Evolutionary conservation across 495 filamentous ascomycete species (phyloP).

Genomic region (Daldinia caldariorum): DNA sequence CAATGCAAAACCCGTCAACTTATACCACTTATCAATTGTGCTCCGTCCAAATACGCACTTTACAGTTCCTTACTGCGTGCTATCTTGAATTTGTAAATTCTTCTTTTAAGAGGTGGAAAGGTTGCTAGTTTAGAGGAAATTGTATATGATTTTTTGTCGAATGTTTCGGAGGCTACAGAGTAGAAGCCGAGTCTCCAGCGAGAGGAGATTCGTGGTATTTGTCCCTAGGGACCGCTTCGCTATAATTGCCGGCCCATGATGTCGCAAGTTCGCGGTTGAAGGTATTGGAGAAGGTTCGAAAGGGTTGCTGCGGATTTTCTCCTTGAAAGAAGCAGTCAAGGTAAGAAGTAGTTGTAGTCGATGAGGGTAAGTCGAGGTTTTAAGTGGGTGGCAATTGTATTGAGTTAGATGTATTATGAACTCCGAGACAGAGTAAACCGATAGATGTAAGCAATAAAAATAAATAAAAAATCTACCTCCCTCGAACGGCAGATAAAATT

Average conservation of each 20-base stretch:
- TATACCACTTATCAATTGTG: conserved; percentile 12
- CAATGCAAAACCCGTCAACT: conserved; percentile 3
- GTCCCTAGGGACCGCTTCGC: conserved; percentile 67
- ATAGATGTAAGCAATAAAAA: conserved; percentile 16
- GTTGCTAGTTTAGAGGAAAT: conserved; percentile 8
- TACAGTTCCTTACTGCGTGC: conserved; percentile 22
- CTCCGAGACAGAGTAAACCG: conserved; percentile 11
- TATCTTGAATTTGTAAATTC: conserved; percentile 19
- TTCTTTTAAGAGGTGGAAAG: conserved; percentile 9
- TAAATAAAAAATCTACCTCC: conserved; percentile 2
- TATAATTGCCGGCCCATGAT: conserved; percentile 64
- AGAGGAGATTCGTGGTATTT: conserved; percentile 46
- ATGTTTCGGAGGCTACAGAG: conserved; percentile 32
- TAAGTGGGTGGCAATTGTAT: conserved; percentile 26
- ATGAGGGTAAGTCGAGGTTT: conserved; percentile 21
- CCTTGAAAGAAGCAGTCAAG: conserved; percentile 16
- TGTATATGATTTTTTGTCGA: conserved; percentile 13
- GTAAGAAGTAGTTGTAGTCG: conserved; percentile 13
- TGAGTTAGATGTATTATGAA: conserved; percentile 12
- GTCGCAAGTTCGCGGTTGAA: conserved; percentile 25
- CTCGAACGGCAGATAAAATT: conserved; percentile 18
- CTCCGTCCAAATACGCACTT: conserved; percentile 12
- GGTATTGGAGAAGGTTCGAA: conserved; percentile 4
- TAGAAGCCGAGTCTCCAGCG: conserved; percentile 46
- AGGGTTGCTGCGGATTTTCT: conserved; percentile 8